Percentiles rank a stretch among this genome's conserved stretches.
Conservation (phyloP, 345 rosid genomes). For the Stellera chamaejasme region DNA sequence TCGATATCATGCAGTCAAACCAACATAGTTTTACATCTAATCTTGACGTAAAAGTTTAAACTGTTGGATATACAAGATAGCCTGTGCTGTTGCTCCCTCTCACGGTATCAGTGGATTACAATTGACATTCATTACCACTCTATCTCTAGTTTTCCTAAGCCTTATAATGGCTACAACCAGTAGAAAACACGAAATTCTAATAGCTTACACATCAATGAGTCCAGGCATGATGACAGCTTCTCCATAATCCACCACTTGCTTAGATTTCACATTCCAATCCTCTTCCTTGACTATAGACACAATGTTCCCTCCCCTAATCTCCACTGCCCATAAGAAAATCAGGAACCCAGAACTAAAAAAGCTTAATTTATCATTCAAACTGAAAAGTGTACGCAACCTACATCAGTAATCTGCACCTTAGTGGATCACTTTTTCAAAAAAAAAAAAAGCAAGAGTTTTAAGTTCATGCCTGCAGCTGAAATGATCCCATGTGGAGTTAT, state of each 20-base stretch:
- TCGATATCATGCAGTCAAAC: too few relatives aligned
- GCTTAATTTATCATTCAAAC: too few relatives aligned
- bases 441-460: not conserved
- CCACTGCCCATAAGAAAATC: conserved; percentile 37
- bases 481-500: conserved; percentile 62
- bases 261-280: conserved; percentile 46
- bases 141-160: not conserved
- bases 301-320: conserved; percentile 52
- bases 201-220: conserved; percentile 76
- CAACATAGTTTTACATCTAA: too few relatives aligned
- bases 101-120: too few relatives aligned
- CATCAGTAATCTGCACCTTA: too few relatives aligned
- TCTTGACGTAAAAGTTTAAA: too few relatives aligned
- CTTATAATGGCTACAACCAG: not conserved
- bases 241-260: conserved; percentile 56
- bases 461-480: conserved; percentile 67
- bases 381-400: too few relatives aligned
- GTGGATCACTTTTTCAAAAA: too few relatives aligned
- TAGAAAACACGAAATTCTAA: conserved; percentile 3
- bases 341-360: too few relatives aligned
- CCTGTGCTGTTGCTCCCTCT: too few relatives aligned
- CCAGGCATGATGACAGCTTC: conserved; percentile 98
- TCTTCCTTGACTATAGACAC: conserved; percentile 49
- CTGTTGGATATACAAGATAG: too few relatives aligned
- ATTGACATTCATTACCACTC: not conserved